A percentile compares a stretch with the other conserved stretches of the same genome.
Conservation (phyloP, 495 filamentous ascomycete genomes). For the Terfezia boudieri region DNA sequence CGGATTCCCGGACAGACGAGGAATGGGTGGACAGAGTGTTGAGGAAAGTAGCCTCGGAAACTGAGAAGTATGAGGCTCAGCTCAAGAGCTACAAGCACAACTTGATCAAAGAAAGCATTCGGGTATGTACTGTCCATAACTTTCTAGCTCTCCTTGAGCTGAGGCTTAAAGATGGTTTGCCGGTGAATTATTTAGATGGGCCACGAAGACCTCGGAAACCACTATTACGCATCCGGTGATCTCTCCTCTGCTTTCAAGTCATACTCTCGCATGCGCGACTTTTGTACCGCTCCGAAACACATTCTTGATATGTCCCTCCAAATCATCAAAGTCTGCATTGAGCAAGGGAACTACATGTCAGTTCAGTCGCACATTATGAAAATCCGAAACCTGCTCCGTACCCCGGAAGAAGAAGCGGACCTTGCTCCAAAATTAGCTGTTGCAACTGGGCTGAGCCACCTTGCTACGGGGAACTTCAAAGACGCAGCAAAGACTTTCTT, state of each 20-base stretch:
- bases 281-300: conserved; percentile 46
- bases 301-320: conserved; percentile 48
- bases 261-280: conserved; percentile 52
- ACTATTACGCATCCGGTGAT: conserved; percentile 44
- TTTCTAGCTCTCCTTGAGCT: background rate
- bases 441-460: conserved; percentile 44
- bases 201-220: conserved; percentile 49
- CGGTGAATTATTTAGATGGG: conserved; percentile 34
- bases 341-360: conserved; percentile 42
- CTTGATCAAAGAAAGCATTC: conserved; percentile 87
- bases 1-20: conserved; percentile 40
- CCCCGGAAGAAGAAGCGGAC: conserved; percentile 34
- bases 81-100: conserved; percentile 93
- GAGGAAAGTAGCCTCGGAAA: conserved; percentile 40
- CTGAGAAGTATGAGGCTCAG: conserved; percentile 53
- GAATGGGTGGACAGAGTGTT: conserved; percentile 45
- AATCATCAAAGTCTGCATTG: conserved; percentile 41
- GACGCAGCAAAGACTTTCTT: conserved; percentile 60
- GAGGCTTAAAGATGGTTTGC: background rate
- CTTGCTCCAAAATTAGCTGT: conserved; percentile 42
- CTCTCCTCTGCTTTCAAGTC: conserved; percentile 38
- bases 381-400: conserved; percentile 29
- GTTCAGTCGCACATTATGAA: conserved; percentile 47
- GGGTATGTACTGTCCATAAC: conserved; percentile 31
- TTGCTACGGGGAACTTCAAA: conserved; percentile 39